Percentiles rank a stretch among this genome's conserved stretches.
Conservation (phyloP, 2,329 filamentous ascomycete genomes). For the Hypoxylon sp. region DNA sequence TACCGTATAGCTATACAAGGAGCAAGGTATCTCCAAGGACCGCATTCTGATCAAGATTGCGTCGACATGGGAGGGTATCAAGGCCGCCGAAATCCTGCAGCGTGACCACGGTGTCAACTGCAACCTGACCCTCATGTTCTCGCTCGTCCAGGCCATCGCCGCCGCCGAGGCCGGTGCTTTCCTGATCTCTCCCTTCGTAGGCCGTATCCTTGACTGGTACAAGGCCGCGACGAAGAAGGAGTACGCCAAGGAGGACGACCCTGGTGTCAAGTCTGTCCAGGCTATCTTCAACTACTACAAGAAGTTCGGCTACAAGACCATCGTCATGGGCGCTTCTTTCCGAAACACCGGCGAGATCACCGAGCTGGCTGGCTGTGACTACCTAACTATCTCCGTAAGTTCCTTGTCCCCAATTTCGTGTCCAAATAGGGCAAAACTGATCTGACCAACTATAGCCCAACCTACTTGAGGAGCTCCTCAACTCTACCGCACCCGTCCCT, state of each 20-base stretch:
- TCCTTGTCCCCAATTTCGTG: not conserved
- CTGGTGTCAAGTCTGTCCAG: conserved; percentile 94
- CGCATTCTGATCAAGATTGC: conserved; percentile 98
- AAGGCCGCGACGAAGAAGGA: conserved; percentile 97
- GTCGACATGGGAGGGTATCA: conserved; percentile 99
- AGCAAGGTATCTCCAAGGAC: conserved; percentile 90
- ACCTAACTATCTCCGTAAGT: conserved; percentile 95
- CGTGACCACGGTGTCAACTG: conserved; percentile 95
- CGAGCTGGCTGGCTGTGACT: conserved; percentile 97
- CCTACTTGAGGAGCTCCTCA: conserved; percentile 93
- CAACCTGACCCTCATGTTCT: conserved; percentile 99
- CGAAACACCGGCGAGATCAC: conserved; percentile 96
- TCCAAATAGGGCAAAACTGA: conserved; percentile 15
- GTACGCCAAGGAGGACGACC: conserved; percentile 90
- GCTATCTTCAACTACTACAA: conserved; percentile 99
- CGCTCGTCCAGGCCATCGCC: conserved; percentile 91
- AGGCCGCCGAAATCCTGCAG: conserved; percentile 97
- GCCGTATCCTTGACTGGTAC: conserved; percentile 99
- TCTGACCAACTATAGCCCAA: conserved; percentile 72
- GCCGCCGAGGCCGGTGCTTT: conserved; percentile 95
- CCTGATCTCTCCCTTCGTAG: conserved; percentile 99
- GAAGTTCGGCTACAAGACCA: conserved; percentile 99
- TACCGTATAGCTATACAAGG: conserved; percentile 85
- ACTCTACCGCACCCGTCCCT: conserved; percentile 84
- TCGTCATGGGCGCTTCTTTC: conserved; percentile 99